Evolutionary conservation across 139 green algal genomes (phyloP).

Genomic region (Monoraphidium neglectum): DNA sequence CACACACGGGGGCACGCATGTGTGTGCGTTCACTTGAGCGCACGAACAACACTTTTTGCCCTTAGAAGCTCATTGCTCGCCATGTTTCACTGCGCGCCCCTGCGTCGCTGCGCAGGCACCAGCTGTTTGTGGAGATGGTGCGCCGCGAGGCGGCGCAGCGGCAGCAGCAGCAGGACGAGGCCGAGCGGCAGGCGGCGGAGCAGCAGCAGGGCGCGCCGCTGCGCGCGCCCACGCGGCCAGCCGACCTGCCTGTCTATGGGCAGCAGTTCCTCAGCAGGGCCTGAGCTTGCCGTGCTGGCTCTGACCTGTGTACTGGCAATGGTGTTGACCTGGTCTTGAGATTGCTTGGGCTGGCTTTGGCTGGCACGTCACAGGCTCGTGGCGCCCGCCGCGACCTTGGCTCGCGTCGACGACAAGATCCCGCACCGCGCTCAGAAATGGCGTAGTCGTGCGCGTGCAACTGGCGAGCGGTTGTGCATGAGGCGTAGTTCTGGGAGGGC

Average conservation of each 20-base stretch:
- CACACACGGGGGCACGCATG: not conserved
- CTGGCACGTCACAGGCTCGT: no score
- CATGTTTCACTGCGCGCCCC: not conserved
- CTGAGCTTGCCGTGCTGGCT: constrained; percentile 9
- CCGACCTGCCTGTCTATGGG: constrained; percentile 74
- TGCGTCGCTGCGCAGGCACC: constrained; percentile 57
- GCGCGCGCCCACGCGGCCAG: constrained; percentile 40
- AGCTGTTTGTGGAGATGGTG: constrained; percentile 89
- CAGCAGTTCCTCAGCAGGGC: constrained; percentile 47
- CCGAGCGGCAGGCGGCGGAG: constrained; percentile 4
- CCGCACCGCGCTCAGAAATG: no score
- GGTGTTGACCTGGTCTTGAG: no score
- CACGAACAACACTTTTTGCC: not conserved
- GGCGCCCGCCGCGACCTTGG: no score
- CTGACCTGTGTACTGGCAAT: not conserved
- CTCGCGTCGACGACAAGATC: no score
- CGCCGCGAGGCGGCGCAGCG: constrained; percentile 25
- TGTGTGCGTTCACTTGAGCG: not conserved
- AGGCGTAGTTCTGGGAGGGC: no score
- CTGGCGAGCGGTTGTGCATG: no score
- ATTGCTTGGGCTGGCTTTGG: no score
- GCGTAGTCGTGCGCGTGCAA: no score
- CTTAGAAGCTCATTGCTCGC: not conserved
- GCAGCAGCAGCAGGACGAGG: not conserved
- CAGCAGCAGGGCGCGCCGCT: constrained; percentile 6